phyloP scores from a whole-genome alignment of 202 grass and related monocot species.

The Panicum hallii region DNA sequence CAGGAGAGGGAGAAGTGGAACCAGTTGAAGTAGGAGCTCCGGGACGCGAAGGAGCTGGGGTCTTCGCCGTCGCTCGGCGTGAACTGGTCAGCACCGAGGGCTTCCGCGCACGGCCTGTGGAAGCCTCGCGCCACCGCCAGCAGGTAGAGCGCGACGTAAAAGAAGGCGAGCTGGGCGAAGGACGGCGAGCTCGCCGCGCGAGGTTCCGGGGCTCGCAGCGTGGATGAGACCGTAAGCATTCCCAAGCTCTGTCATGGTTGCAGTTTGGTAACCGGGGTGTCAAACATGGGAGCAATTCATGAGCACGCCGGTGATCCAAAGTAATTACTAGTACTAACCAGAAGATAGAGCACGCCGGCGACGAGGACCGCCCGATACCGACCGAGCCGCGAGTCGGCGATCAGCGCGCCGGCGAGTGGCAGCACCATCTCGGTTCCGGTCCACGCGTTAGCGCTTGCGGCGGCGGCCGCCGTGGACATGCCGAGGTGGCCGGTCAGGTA shows the following conservation, averaged over 20 bases:
- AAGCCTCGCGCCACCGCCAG: constrained; percentile 50
- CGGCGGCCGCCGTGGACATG: constrained; percentile 57
- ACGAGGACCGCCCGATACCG: constrained; percentile 50
- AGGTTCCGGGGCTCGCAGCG: constrained; percentile 9
- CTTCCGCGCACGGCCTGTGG: constrained; percentile 49
- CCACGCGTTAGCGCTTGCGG: constrained; percentile 63
- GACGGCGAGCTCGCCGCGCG: not conserved
- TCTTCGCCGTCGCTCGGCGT: constrained; percentile 14
- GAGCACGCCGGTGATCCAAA: not conserved
- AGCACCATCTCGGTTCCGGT: constrained; percentile 45
- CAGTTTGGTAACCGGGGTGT: not conserved
- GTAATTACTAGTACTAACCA: constrained; percentile 38
- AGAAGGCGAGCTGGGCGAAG: constrained; percentile 10
- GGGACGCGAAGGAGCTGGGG: constrained; percentile 21
- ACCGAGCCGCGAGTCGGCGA: constrained; percentile 71
- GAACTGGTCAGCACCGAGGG: constrained; percentile 76
- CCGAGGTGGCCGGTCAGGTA: constrained; percentile 71
- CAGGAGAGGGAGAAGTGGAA: constrained; percentile 59
- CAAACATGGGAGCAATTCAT: not conserved
- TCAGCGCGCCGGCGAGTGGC: constrained; percentile 62
- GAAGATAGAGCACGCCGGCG: constrained; percentile 60
- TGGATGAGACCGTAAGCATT: constrained; percentile 53
- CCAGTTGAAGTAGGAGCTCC: constrained; percentile 86
- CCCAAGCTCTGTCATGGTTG: constrained; percentile 45
- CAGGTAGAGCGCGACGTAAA: constrained; percentile 55